Base-by-base conservation (phyloP, 352 stramenopile species). In the Halophytophthora batemanensis region DNA sequence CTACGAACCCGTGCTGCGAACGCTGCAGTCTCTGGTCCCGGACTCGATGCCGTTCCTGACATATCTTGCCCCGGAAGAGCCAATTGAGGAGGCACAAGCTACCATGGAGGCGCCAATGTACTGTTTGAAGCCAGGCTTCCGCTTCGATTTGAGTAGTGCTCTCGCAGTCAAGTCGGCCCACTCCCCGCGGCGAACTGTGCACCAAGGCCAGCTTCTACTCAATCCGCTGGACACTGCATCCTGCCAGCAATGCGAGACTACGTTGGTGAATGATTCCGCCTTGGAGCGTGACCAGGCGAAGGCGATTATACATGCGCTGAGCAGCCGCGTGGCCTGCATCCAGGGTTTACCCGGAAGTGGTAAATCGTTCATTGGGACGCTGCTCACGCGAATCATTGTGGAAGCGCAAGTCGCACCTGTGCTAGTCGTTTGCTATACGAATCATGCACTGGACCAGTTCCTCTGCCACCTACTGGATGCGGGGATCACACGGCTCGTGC, bases 391-490 rank as follows among this genome's bases (percentile, higher is more conserved):
- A 36, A 78, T 82, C 14, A 84, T 96, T 52, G 42, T 89, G 25
- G 45, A 71, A 15, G 62, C 62, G 8, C 54, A 66, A 5, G 44
- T 76, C 5, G 62, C 57, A 13, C 73, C 73, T 3, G 86, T 96
- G 39, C 58, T 96, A 5, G 77, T 78, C 48, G 81, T 96, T 8
- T 96, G 87, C 66, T 96, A 93, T 59, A 96, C 87, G 13, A 96
- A 96, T 65, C 86, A 96, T 55, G 85, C 87, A 12, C 71, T 96
- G 38, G 86, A 96, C 67, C 86, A 95, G 61, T 95, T 96, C 56
- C 61, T 96, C n/a, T 83, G 87, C 42, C 74, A 91, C 42, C 59
- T 96, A 29, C 25, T 95, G 7, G 64, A 82, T 43, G 55, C 64
- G 33, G 58, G 66, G 1, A 64, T 87, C 13, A 64, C 57, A 3